Base-by-base conservation (phyloP, 345 rosid genomes). In the Salix suchowensis region DNA sequence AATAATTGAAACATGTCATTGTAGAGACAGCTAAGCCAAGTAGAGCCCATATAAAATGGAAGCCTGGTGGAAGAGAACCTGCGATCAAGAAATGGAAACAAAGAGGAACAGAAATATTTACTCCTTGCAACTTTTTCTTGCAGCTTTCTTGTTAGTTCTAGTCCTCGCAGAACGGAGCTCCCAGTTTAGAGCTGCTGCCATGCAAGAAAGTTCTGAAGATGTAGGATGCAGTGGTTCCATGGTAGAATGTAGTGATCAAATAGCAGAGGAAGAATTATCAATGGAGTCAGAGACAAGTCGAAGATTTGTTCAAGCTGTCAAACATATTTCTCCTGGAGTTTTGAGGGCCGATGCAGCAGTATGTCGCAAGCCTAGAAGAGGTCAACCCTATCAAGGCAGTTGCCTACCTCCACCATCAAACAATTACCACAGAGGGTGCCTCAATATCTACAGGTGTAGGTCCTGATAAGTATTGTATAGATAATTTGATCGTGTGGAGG, bases 361-460 rank as follows among this genome's bases (percentile, higher is more conserved):
- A 1, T 79, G 82, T 48, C 65, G 58, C 2, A 71, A 21, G 6
- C 44, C 6, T 9, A 18, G 6, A 65, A 75, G 50, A 32, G 81
- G 81, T 23, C 11, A 12, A 1, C 77, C 80, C 19, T 82, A 72
- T 61, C 24, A 13, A 11, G 40, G 15, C 15, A 75, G 48, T 21
- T 82, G 85, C 76, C 37, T 78, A 8, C 71, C 82, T 71, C 67
- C 71, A 1, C 24, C 55, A 0, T 75, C 74, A n/a, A 82, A 82
- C 60, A 19, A 2, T 5, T 60, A 76, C 15, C 23, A 8, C 21
- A 76, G 82, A 68, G 85, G 82, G 1, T 82, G 85, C 68, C 0
- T 44, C 28, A 40, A 32, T 13, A 16, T 34, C 52, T 70, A 80
- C 64, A n/a, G 44, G 46, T 80, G 81, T 62, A 74, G 81, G 30